Conservation (phyloP, 2,329 filamentous ascomycete genomes). For the Ascocoryne sarcoides region DNA sequence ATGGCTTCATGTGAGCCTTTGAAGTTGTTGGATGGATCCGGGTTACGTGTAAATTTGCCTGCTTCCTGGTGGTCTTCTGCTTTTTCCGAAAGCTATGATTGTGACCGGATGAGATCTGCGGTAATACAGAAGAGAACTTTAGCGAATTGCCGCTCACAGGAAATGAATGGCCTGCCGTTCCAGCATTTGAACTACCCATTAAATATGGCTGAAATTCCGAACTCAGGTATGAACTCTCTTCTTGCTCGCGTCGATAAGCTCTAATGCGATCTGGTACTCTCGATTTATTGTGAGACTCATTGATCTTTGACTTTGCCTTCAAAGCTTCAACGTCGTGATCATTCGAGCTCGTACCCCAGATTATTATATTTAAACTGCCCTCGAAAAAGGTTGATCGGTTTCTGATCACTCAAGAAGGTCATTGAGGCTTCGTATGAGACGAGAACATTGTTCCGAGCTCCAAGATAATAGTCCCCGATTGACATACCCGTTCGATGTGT, state of each 20-base stretch:
- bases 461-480: neutral
- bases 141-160: too few relatives aligned
- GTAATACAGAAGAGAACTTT: too few relatives aligned
- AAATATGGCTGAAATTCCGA: too few relatives aligned
- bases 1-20: too few relatives aligned
- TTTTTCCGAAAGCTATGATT: too few relatives aligned
- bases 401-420: neutral
- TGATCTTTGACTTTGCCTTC: neutral
- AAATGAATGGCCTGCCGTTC: too few relatives aligned
- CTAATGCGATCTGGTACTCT: neutral
- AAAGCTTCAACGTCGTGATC: neutral
- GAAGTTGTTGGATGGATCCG: too few relatives aligned
- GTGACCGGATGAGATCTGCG: too few relatives aligned
- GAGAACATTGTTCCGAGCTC: neutral
- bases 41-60: too few relatives aligned
- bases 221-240: too few relatives aligned
- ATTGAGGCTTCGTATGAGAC: neutral
- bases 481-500: slow-evolving; percentile 1
- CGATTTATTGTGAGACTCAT: neutral
- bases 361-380: slow-evolving; percentile 7
- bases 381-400: slow-evolving; percentile 2
- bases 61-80: too few relatives aligned
- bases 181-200: too few relatives aligned
- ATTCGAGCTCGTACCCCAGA: slow-evolving; percentile 4
- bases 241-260: neutral